These are phyloP conservation scores for Alternaria metachromatica DNA, from an alignment of 2,329 filamentous ascomycete species.

Conservation along the genomic window DNA sequence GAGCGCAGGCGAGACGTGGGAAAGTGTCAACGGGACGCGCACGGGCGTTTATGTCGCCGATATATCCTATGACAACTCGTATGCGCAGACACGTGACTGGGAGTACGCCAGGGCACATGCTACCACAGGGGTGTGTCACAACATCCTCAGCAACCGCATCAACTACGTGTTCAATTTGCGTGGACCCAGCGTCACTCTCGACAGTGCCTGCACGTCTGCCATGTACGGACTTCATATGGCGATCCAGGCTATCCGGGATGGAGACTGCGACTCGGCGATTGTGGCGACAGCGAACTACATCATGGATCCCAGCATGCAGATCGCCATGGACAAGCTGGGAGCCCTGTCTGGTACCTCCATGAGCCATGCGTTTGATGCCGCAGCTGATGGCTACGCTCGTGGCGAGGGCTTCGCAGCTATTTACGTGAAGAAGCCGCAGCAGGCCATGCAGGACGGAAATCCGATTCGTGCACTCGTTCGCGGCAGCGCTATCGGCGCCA, in stretches of 20 bases:
- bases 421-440: constrained; percentile 52
- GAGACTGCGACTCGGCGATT: constrained; percentile 17
- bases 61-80: not conserved
- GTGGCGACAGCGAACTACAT: constrained; percentile 29
- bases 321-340: constrained; percentile 21
- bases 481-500: not conserved
- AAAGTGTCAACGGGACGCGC: constrained; percentile 25
- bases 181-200: constrained; percentile 30
- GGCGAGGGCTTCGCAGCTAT: constrained; percentile 27
- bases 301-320: constrained; percentile 12
- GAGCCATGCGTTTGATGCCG: constrained; percentile 28
- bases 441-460: not conserved
- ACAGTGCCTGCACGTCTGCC: constrained; percentile 35
- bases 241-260: constrained; percentile 15
- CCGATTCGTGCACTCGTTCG: constrained; percentile 12
- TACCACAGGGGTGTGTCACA: constrained; percentile 17
- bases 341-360: constrained; percentile 23
- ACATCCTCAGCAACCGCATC: constrained; percentile 36
- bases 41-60: constrained; percentile 31
- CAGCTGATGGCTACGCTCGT: constrained; percentile 32
- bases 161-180: constrained; percentile 37
- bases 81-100: constrained; percentile 14
- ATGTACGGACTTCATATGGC: constrained; percentile 36
- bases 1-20: constrained; percentile 40
- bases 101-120: constrained; percentile 19